Conservation (phyloP, 345 rosid species). For the Dimocarpus longan region DNA sequence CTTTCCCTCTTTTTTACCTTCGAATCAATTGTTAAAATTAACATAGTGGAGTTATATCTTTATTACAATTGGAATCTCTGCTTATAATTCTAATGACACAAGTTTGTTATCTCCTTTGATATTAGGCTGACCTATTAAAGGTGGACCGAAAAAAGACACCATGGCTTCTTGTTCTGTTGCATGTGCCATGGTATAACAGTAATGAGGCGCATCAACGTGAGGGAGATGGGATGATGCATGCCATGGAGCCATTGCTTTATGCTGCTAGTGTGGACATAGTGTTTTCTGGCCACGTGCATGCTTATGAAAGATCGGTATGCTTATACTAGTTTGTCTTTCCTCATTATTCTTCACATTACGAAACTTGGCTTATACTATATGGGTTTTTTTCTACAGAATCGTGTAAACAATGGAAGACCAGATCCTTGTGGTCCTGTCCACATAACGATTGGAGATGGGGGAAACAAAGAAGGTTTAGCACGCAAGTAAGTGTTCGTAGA, state of each 20-base stretch:
- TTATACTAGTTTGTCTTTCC: not conserved
- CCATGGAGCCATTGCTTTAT: constrained; percentile 84
- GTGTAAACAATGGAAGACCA: constrained; percentile 62
- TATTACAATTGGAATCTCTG: not conserved
- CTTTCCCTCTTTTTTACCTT: not conserved
- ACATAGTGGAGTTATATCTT: not conserved
- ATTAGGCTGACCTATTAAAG: constrained; percentile 74
- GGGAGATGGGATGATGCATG: constrained; percentile 80
- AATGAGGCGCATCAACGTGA: constrained; percentile 82
- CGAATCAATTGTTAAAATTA: not conserved
- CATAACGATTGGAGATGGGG: constrained; percentile 94
- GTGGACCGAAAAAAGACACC: constrained; percentile 85
- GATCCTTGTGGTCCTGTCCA: constrained; percentile 82
- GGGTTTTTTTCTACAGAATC: constrained; percentile 52
- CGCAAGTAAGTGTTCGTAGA: constrained; percentile 47
- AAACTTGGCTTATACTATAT: constrained; percentile 14
- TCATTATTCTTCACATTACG: constrained; percentile 15
- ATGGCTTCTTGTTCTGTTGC: constrained; percentile 81
- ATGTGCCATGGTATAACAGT: constrained; percentile 96
- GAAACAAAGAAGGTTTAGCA: constrained; percentile 93
- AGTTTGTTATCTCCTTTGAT: constrained; percentile 12
- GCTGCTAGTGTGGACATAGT: constrained; percentile 78
- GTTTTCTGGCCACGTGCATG: constrained; percentile 92
- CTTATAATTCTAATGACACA: not conserved
- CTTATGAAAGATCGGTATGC: constrained; percentile 88